Evolutionary conservation across 768 basidiomycete species (phyloP).

Genomic region (Piloderma croceum): DNA sequence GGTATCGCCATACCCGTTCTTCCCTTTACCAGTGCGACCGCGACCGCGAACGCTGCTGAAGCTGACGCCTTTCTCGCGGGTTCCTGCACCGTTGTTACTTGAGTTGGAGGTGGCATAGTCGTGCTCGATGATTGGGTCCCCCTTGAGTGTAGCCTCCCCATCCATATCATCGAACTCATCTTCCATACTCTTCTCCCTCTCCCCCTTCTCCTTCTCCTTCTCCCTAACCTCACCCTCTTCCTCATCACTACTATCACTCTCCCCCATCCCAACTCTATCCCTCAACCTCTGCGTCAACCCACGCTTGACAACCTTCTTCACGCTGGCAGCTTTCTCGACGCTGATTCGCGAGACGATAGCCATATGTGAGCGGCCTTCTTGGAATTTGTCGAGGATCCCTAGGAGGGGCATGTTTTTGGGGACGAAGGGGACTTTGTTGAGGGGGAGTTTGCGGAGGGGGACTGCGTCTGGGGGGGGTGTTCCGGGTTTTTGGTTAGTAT

Average conservation of each 20-base stretch:
- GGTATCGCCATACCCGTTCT: conserved; percentile 10
- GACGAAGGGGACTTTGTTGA: conserved; percentile 84
- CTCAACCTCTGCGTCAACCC: conserved; percentile 75
- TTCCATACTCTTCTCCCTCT: conserved; percentile 15
- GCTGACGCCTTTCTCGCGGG: too few relatives aligned
- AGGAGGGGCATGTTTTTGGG: conserved; percentile 82
- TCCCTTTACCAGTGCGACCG: conserved; percentile 12
- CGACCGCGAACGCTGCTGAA: conserved; percentile 4
- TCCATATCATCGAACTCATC: conserved; percentile 27
- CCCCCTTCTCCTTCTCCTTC: conserved; percentile 14
- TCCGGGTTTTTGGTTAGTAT: too few relatives aligned
- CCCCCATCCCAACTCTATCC: conserved; percentile 68
- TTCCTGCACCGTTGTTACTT: too few relatives aligned
- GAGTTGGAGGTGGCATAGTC: conserved; percentile 13
- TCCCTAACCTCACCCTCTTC: conserved; percentile 29
- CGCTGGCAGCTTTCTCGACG: conserved; percentile 65
- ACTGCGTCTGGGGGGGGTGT: conserved; percentile 53
- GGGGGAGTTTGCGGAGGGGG: conserved; percentile 74
- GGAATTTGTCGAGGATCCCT: conserved; percentile 82
- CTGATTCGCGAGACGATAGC: conserved; percentile 81
- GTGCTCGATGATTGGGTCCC: conserved; percentile 17
- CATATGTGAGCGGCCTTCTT: conserved; percentile 89
- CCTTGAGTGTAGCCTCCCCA: conserved; percentile 25
- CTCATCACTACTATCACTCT: conserved; percentile 48
- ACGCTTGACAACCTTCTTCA: conserved; percentile 79